Evolutionary conservation across 441 rosid species (phyloP), one percentile per base, ranked within the genome.

Genomic region (Pelargonium australe): DNA sequence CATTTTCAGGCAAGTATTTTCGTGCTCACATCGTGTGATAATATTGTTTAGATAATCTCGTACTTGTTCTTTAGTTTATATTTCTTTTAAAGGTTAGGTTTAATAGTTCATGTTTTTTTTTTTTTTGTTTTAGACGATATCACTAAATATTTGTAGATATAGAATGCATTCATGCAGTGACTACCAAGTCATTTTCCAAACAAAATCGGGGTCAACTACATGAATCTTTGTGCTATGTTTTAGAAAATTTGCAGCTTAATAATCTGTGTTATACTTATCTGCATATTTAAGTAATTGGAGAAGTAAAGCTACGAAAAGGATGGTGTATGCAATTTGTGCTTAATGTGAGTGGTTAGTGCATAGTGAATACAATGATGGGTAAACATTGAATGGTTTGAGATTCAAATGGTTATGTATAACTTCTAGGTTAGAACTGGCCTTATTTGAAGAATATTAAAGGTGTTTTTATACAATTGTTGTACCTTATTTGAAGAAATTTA

Each of bases 1-100:
- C 95, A 1, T 90, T 95, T 80, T 85, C 94, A 63, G 97, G 99
- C 77, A 64, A 77, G 75, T 69, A 68, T 68, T 70, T 23, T 66
- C 11, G 60, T 7, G 23, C 45, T 12, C 19, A 2, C 41, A 10
- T 68, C 55, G 13, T 70, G 45, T 34, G 45, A 19, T 63, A 4
- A 1, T 67, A 20, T 12, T 34, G 60, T 66, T 9, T 51, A 11
- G 40, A 34, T n/a, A 14, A 6, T 5, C 17, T 37, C 19, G 1
- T n/a, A 44, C 7, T 60, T 67, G 23, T 19, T 57, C 41, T 20
- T 20, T 20, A 0, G 37, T 17, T 1, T 19, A 34, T 70, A 64
- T 25, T 20, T 5, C 1, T 6, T 37, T 34, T 17, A 55, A 55
- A 17, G 62, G 25, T 16, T 55, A 10, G 11, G 19, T 55, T 17